phyloP scores from a whole-genome alignment of 805 yeast species.

The Candida coquimbonensis region DNA sequence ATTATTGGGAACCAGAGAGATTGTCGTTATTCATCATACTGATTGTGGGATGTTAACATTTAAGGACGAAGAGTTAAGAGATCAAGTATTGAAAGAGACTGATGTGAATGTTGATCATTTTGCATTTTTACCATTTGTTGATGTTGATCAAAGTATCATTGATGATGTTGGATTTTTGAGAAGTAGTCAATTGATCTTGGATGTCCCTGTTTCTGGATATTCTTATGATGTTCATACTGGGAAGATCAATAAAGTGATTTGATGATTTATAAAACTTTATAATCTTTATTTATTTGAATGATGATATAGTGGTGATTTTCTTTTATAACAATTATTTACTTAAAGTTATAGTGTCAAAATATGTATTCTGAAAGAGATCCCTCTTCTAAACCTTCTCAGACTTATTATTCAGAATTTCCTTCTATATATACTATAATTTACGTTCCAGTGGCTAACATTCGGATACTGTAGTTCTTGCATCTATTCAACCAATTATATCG shows the following conservation, averaged over 20 bases:
- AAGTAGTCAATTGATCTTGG: constrained; percentile 25
- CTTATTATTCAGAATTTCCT: no score
- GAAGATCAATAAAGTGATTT: neutral
- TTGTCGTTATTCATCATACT: constrained; percentile 34
- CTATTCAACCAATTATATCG: no score
- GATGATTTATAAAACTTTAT: no score
- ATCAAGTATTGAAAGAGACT: constrained; percentile 25
- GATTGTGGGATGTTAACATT: constrained; percentile 41
- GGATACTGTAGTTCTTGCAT: no score
- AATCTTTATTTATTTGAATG: no score
- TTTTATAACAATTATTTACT: no score
- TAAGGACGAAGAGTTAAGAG: constrained; percentile 26
- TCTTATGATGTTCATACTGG: constrained; percentile 27
- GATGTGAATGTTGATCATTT: constrained; percentile 14
- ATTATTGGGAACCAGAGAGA: constrained; percentile 33
- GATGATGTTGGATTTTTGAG: constrained; percentile 31
- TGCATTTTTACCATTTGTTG: constrained; percentile 29
- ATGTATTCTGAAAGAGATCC: no score
- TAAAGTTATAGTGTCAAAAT: no score
- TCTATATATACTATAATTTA: no score
- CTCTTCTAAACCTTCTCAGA: no score
- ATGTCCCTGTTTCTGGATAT: constrained; percentile 25
- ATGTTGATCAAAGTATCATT: constrained; percentile 28
- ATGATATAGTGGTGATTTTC: no score
- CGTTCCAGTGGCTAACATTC: no score